These are phyloP conservation scores for Phytophthora tubulina DNA, from an alignment of 352 stramenopile species.

Conservation along the genomic window DNA sequence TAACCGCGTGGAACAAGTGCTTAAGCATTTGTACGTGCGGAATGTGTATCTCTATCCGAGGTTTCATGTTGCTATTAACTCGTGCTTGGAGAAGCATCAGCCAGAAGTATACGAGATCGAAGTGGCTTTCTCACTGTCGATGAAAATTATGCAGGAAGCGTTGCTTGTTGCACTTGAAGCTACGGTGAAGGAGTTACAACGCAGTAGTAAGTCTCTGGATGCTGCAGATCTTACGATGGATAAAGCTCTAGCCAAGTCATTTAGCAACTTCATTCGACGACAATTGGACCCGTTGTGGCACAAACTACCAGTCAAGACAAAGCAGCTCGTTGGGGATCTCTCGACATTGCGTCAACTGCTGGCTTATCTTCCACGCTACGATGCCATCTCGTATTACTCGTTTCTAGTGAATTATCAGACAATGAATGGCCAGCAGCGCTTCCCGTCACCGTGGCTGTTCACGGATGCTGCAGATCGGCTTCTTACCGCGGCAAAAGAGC, in stretches of 20 bases:
- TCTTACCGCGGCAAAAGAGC: constrained; percentile 93
- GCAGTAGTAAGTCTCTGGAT: constrained; percentile 85
- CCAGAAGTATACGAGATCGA: constrained; percentile 96
- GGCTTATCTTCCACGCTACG: constrained; percentile 95
- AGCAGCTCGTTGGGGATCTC: constrained; percentile 92
- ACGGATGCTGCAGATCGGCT: constrained; percentile 94
- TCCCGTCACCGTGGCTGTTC: constrained; percentile 95
- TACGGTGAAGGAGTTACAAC: constrained; percentile 95
- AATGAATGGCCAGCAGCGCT: constrained; percentile 80
- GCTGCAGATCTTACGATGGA: constrained; percentile 93
- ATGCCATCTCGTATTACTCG: constrained; percentile 97
- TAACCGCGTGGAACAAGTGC: constrained; percentile 95
- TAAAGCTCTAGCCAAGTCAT: constrained; percentile 92
- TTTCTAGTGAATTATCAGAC: constrained; percentile 94
- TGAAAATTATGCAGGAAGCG: constrained; percentile 95
- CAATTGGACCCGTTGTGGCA: constrained; percentile 99
- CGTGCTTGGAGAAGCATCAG: constrained; percentile 86
- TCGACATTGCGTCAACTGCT: constrained; percentile 88
- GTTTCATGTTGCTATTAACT: constrained; percentile 94
- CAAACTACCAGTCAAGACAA: constrained; percentile 92
- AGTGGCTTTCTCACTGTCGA: constrained; percentile 90
- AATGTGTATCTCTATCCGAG: constrained; percentile 95
- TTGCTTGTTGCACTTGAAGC: constrained; percentile 94
- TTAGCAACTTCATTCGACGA: constrained; percentile 66
- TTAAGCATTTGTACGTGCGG: constrained; percentile 95